Base-by-base conservation (phyloP, 306 rosid species). In the Neltuma alba region DNA sequence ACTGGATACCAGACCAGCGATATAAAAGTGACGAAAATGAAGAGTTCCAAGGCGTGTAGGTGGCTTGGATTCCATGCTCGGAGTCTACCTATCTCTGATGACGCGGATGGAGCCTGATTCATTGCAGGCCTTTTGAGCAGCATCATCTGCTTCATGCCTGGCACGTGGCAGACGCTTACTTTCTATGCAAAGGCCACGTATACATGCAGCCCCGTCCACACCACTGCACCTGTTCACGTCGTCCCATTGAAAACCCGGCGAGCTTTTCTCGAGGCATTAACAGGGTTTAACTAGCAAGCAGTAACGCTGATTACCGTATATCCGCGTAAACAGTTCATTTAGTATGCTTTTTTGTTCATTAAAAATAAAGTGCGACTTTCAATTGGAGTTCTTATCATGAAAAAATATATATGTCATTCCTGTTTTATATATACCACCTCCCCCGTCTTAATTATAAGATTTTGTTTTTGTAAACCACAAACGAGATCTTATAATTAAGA, bases 81-180 rank as follows among this genome's bases (percentile, higher is more conserved):
- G 2, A 33, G 36, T 33, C 36, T n/a, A n/a, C n/a, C n/a, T n/a
- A n/a, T n/a, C n/a, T n/a, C n/a, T n/a, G 2, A 33, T 15, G 15
- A 45, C 15, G 20, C 16, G 4, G 47, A 38, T 23, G 72, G 72
- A 67, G 40, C 42, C 34, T 12, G 52, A 67, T 67, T 28, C n/a
- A 5, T 40, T 21, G 52, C 72, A 67, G 50, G 72, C n/a, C 48
- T 66, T 66, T 37, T n/a, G 25, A 67, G 18, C 72, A 12, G 72
- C 52, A 67, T n/a, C 72, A 11, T 67, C 52, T 23, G 37, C 16
- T 14, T 25, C 13, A 23, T 23, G 7, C 16, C 3, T 25, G 25
- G 41, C 75, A 70, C 75, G 75, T 70, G 75, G 75, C 41, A 70
- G 42, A 70, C 20, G 4, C 41, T 28, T 45, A 16, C 8, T 31